Base-by-base conservation (phyloP, 805 yeast genomes). In the Saturnispora dispora region DNA sequence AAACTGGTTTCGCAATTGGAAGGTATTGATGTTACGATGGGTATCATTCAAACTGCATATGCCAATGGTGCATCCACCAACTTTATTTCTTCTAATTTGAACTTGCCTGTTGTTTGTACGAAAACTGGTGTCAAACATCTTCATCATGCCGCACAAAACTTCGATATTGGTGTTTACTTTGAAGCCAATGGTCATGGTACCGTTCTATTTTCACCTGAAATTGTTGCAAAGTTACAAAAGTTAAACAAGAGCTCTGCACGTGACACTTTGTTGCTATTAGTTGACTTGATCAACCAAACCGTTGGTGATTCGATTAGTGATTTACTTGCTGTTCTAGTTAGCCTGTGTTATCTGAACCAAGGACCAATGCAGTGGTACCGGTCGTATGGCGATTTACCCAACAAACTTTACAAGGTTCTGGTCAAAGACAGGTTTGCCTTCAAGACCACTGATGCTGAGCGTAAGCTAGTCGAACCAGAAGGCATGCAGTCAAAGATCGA, bases 141-240 rank as follows among this genome's bases (percentile, higher is more conserved):
- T 56, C 99, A 93, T 65, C 97, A 91, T 62, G 95, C 89, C 47
- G 93, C 95, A 1, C 79, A 77, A 53, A 75, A 80, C 42, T 93
- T 78, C 62, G 98, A 89, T 61, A 76, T 91, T 55, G 99, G 99
- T 25, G 82, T 93, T 15, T 93, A 93, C 69, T 93, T 93, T 60
- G 99, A 93, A 71, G 99, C 99, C 50, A 93, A 93, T 64, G 99
- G 99, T n/a, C 99, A 93, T 64, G 99, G 99, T 13, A 93, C 99
- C 0, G 95, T 91, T 6, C 73, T 88, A 20, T 93, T 93, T 64
- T 80, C 87, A 4, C 74, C 79, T 0, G 65, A 69, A 13, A 78
- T 73, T 47, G 53, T 79, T 51, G 67, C 69, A 17, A 71, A 71
- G 5, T 72, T 79, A 52, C 59, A 60, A 2, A 60, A 60, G 9